Percentiles rank a stretch among this genome's conserved stretches.
phyloP scores from a whole-genome alignment of 2,329 filamentous ascomycete genomes.

The Beauveria pseudobassiana region DNA sequence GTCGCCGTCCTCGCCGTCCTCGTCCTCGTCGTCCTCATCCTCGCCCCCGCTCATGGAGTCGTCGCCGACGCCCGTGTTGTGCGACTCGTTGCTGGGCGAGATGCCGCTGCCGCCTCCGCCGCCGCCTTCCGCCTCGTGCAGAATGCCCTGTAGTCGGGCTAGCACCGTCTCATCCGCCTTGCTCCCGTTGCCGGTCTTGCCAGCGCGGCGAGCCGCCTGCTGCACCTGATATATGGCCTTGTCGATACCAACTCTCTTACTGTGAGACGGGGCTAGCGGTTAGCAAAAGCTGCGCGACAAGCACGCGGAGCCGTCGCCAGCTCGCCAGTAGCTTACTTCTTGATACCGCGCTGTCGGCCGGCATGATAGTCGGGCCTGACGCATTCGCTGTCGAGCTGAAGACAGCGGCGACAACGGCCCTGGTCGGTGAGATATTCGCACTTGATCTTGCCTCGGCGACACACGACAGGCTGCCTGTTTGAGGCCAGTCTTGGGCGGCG shows the following conservation, averaged over 20 bases:
- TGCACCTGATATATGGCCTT: conserved; percentile 70
- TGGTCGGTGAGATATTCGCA: conserved; percentile 50
- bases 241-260: conserved; percentile 66
- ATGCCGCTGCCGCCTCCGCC: conserved; percentile 10
- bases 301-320: neutral
- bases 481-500: conserved; percentile 12
- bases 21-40: conserved; percentile 20
- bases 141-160: conserved; percentile 33
- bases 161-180: conserved; percentile 40
- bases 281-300: neutral
- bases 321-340: conserved; percentile 48
- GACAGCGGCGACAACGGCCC: conserved; percentile 53
- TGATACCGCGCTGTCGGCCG: conserved; percentile 67
- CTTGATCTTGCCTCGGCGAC: conserved; percentile 60
- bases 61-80: conserved; percentile 4
- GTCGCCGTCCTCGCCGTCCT: conserved; percentile 12
- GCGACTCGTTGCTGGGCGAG: conserved; percentile 14
- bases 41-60: conserved; percentile 16
- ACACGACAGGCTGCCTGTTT: conserved; percentile 51
- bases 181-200: conserved; percentile 19
- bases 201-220: conserved; percentile 54
- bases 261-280: conserved; percentile 32
- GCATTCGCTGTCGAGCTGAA: conserved; percentile 51
- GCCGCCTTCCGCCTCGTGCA: conserved; percentile 23
- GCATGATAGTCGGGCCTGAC: conserved; percentile 66